These are phyloP conservation scores for Zopfia rhizophila DNA, from an alignment of 2,329 filamentous ascomycete species.

Conservation along the genomic window DNA sequence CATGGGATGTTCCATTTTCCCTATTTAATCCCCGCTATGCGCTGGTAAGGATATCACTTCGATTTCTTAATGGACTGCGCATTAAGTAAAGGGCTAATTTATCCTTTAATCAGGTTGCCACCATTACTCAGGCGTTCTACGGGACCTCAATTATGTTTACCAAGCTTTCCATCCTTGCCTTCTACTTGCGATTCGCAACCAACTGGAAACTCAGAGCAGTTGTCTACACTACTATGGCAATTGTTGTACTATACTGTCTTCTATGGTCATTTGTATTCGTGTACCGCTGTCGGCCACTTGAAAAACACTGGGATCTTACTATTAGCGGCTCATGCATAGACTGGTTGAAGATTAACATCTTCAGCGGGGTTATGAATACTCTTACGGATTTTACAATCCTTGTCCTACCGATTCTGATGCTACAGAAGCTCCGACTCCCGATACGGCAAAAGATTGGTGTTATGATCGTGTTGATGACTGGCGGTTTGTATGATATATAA, in stretches of 20 bases:
- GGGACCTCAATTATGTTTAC: too few species aligned
- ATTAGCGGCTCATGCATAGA: conserved; percentile 22
- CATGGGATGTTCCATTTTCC: conserved; percentile 32
- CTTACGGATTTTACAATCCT: conserved; percentile 48
- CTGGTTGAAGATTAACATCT: conserved; percentile 31
- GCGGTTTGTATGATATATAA: too few species aligned
- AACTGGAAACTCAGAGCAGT: conserved; percentile 16
- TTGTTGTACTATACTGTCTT: conserved; percentile 29
- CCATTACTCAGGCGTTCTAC: too few species aligned
- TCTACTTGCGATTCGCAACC: conserved; percentile 32
- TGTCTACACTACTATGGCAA: conserved; percentile 24
- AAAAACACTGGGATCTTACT: conserved; percentile 32
- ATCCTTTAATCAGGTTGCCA: too few species aligned
- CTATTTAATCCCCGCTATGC: conserved; percentile 32
- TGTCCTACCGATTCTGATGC: conserved; percentile 36
- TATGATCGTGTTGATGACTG: too few species aligned
- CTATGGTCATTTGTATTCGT: conserved; percentile 23
- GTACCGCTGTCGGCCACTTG: too few species aligned
- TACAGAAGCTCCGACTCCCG: conserved; percentile 36
- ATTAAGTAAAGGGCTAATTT: too few species aligned
- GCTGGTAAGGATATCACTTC: too few species aligned
- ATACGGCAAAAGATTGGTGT: conserved; percentile 38
- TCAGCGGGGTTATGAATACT: conserved; percentile 43
- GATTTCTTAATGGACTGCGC: too few species aligned
- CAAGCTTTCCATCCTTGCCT: conserved; percentile 30